phyloP scores from a whole-genome alignment of 2,329 filamentous ascomycete species.

The Botrytis elliptica region DNA sequence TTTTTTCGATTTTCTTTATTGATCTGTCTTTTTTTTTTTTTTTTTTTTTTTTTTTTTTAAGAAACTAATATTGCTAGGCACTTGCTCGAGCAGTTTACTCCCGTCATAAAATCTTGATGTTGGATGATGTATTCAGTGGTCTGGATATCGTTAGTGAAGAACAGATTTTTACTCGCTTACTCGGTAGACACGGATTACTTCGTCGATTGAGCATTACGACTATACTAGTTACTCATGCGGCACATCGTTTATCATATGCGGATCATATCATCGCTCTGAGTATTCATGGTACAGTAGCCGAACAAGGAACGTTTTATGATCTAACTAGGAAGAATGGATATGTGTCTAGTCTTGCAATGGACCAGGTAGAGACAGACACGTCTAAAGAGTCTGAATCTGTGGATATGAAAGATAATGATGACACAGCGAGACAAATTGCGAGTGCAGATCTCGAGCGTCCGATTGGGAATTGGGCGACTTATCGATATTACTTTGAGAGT shows the following conservation, averaged over 20 bases:
- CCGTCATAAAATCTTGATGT: conserved; percentile 29
- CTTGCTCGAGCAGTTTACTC: conserved; percentile 55
- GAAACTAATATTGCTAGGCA: conserved; percentile 36
- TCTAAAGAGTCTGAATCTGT: neutral
- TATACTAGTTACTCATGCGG: conserved; percentile 41
- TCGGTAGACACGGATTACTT: conserved; percentile 28
- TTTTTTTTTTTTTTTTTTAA: too few species aligned
- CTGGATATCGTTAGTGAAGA: conserved; percentile 35
- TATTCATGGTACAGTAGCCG: conserved; percentile 35
- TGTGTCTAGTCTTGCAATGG: conserved; percentile 25
- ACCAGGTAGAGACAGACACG: conserved; percentile 21
- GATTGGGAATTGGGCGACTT: conserved; percentile 27
- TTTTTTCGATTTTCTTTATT: conserved; percentile 41
- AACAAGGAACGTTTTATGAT: conserved; percentile 35
- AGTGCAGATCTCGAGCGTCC: conserved; percentile 26
- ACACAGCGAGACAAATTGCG: conserved; percentile 24
- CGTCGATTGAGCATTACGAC: conserved; percentile 38
- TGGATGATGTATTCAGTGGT: conserved; percentile 38
- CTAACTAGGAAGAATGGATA: conserved; percentile 26
- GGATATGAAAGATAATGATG: conserved; percentile 13
- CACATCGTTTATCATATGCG: conserved; percentile 26
- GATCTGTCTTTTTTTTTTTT: too few species aligned
- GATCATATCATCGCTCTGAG: conserved; percentile 39
- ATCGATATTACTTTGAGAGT: conserved; percentile 28
- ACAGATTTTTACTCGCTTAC: conserved; percentile 29